phyloP scores from a whole-genome alignment of 2,329 filamentous ascomycete species.

The Cucurbitaria berberidis region DNA sequence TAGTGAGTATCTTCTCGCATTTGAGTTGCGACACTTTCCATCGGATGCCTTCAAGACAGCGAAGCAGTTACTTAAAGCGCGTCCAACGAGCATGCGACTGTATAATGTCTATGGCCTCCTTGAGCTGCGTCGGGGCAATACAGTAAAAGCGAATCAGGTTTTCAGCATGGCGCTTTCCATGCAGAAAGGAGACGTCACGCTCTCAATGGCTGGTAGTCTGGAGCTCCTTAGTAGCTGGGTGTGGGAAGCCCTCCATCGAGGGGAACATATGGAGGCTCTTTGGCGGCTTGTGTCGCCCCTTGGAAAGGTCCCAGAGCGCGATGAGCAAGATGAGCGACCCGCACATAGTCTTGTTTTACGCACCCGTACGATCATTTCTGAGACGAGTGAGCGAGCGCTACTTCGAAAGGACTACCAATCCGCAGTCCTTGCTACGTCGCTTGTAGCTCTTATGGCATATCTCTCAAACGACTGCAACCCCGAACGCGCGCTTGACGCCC shows the following conservation, averaged over 20 bases:
- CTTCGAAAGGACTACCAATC: slow-evolving; percentile 49
- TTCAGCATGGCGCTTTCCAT: slow-evolving; percentile 71
- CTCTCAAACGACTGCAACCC: slow-evolving; percentile 55
- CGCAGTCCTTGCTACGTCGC: slow-evolving; percentile 65
- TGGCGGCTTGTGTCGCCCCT: slow-evolving; percentile 42
- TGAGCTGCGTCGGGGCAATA: slow-evolving; percentile 66
- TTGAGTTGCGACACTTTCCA: slow-evolving; percentile 65
- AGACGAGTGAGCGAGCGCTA: slow-evolving; percentile 60
- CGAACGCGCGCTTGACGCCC: slow-evolving; percentile 47
- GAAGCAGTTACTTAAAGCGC: slow-evolving; percentile 73
- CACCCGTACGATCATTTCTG: slow-evolving; percentile 14
- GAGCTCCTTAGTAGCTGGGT: slow-evolving; percentile 65
- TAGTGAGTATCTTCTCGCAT: slow-evolving; percentile 72
- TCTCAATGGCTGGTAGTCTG: slow-evolving; percentile 55
- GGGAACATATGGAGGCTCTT: slow-evolving; percentile 43
- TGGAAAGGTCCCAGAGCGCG: slow-evolving; percentile 13
- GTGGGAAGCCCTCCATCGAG: slow-evolving; percentile 68
- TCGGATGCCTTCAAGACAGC: slow-evolving; percentile 69
- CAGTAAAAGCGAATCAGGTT: slow-evolving; percentile 66
- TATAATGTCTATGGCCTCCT: slow-evolving; percentile 82
- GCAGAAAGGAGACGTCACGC: slow-evolving; percentile 55
- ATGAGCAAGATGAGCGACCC: slow-evolving; percentile 7
- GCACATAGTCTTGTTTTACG: slow-evolving; percentile 22
- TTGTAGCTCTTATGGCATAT: slow-evolving; percentile 71
- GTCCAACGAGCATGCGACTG: slow-evolving; percentile 67